A percentile compares a stretch with the other conserved stretches of the same genome.
Conservation (phyloP, 192 early-diverging fungal genomes). For the Gigaspora rosea region DNA sequence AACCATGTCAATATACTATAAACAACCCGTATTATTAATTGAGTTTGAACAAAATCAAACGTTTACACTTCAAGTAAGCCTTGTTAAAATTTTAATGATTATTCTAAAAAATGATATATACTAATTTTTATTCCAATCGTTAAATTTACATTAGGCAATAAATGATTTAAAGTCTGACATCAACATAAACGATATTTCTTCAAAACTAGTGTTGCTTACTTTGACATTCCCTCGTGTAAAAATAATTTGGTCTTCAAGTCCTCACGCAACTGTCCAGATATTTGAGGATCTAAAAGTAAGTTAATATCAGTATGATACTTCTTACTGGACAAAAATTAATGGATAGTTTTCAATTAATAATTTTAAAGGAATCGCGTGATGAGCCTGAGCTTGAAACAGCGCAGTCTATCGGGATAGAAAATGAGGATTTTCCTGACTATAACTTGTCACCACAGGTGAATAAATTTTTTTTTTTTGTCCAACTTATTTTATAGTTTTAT, state of each 20-base stretch:
- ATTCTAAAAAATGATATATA: neutral
- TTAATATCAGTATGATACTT: neutral
- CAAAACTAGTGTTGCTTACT: conserved; percentile 74
- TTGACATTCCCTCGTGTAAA: conserved; percentile 83
- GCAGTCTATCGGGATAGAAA: conserved; percentile 69
- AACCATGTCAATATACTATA: conserved; percentile 84
- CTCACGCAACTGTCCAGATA: conserved; percentile 82
- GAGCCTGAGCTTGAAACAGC: conserved; percentile 77
- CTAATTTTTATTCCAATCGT: no score
- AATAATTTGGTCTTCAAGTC: conserved; percentile 86
- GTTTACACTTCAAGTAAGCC: conserved; percentile 70
- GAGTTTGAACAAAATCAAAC: conserved; percentile 89
- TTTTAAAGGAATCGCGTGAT: conserved; percentile 64
- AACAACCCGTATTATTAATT: conserved; percentile 77
- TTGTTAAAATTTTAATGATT: conserved; percentile 7
- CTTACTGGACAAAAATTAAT: neutral
- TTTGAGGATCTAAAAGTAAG: conserved; percentile 88
- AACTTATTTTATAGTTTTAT: neutral
- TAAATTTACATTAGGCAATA: conserved; percentile 37
- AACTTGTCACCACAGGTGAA: conserved; percentile 65
- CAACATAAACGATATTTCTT: conserved; percentile 60
- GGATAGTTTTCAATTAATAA: conserved; percentile 16
- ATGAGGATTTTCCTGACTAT: conserved; percentile 65
- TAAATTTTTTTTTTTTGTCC: conserved; percentile 5
- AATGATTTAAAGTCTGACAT: conserved; percentile 58